Percentiles rank a stretch among this genome's conserved stretches.
Evolutionary conservation across 2,329 filamentous ascomycete genomes (phyloP).

Genomic region (Cordyceps sp.): DNA sequence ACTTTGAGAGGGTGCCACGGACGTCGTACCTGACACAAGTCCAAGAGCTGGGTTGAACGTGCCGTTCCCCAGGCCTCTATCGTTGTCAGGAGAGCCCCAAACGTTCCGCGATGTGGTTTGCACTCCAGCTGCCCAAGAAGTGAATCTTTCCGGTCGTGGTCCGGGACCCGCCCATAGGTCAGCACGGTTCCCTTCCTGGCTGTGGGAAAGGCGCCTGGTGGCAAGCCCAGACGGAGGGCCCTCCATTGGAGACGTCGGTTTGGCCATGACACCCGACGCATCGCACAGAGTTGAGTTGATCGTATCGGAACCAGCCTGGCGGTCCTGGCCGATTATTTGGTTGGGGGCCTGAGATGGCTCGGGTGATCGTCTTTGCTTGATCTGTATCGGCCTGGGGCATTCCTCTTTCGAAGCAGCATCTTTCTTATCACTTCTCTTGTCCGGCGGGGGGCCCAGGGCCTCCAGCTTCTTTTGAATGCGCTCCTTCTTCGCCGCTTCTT

Average conservation of each 20-base stretch:
- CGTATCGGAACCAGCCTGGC: slow-evolving; percentile 1
- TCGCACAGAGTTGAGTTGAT: slow-evolving; percentile 1
- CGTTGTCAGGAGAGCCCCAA: slow-evolving; percentile 59
- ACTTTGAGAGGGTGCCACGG: slow-evolving; percentile 14
- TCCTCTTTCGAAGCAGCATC: slow-evolving; percentile 25
- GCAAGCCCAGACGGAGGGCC: slow-evolving; percentile 5
- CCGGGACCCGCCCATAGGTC: slow-evolving; percentile 21
- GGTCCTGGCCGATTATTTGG: slow-evolving; percentile 3
- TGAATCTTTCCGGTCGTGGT: slow-evolving; percentile 28
- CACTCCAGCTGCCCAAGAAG: slow-evolving; percentile 29
- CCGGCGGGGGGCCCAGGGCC: slow-evolving; percentile 47
- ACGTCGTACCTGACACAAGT: slow-evolving; percentile 25
- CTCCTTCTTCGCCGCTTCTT: slow-evolving; percentile 55
- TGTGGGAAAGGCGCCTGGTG: slow-evolving; percentile 14
- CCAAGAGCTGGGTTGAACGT: slow-evolving; percentile 52
- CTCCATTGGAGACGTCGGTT: slow-evolving; percentile 5
- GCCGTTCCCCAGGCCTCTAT: slow-evolving; percentile 59
- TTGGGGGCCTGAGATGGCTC: slow-evolving; percentile 3
- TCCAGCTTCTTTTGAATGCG: slow-evolving; percentile 58
- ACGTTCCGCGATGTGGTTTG: slow-evolving; percentile 41
- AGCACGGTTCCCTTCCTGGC: slow-evolving; percentile 14
- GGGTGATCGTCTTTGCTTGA: slow-evolving; percentile 15
- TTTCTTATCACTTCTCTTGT: slow-evolving; percentile 41
- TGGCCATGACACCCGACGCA: slow-evolving; percentile 2
- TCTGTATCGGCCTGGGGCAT: slow-evolving; percentile 14